Evolutionary conservation across 352 stramenopile genomes (phyloP).

Genomic region (Globisporangium paroecandrum): DNA sequence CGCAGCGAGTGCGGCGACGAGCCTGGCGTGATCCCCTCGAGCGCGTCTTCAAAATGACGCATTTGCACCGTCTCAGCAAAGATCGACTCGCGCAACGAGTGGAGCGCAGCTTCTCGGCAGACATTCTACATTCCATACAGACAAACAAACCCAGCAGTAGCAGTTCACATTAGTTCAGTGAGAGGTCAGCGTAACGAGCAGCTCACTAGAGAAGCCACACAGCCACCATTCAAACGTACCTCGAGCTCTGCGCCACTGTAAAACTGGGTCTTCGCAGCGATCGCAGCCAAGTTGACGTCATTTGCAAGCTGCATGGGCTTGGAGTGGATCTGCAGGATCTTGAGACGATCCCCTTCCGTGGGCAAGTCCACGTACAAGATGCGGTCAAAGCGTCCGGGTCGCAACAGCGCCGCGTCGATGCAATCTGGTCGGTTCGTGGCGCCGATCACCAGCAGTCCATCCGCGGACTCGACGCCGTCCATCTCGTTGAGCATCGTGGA

Average conservation of each 20-base stretch:
- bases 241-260: constrained; percentile 89
- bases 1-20: constrained; percentile 51
- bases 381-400: constrained; percentile 95
- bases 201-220: not conserved
- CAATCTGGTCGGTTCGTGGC: constrained; percentile 97
- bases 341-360: constrained; percentile 38
- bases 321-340: constrained; percentile 81
- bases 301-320: constrained; percentile 50
- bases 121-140: constrained; percentile 52
- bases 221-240: constrained; percentile 27
- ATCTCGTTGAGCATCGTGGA: constrained; percentile 98
- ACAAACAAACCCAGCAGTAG: constrained; percentile 9
- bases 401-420: constrained; percentile 96
- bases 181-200: too few species aligned
- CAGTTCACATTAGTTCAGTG: not conserved
- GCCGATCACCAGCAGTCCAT: constrained; percentile 95
- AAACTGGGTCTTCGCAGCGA: constrained; percentile 50
- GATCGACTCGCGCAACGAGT: constrained; percentile 71
- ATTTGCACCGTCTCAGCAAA: constrained; percentile 43
- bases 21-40: constrained; percentile 47
- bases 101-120: constrained; percentile 79
- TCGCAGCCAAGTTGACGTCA: constrained; percentile 57
- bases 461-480: constrained; percentile 93
- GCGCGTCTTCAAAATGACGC: constrained; percentile 56
- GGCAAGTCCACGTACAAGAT: constrained; percentile 95